These are phyloP conservation scores for Nakazawaea ishiwadae DNA, from an alignment of 805 yeast species.

Conservation along the genomic window DNA sequence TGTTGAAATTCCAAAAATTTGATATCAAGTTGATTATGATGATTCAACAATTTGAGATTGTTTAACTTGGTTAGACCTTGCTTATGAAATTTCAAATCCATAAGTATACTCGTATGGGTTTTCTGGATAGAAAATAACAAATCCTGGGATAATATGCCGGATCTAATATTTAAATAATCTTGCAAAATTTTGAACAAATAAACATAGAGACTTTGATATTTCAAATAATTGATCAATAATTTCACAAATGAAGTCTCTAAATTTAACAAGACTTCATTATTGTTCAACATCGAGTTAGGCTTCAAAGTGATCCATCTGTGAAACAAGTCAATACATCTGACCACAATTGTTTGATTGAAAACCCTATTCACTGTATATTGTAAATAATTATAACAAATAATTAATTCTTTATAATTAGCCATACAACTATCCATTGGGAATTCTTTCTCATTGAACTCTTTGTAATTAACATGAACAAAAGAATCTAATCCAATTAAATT, in stretches of 20 bases:
- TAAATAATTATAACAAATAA: slow-evolving; percentile 21
- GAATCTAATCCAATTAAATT: slow-evolving; percentile 17
- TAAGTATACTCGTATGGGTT: slow-evolving; percentile 4
- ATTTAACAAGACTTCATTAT: slow-evolving; percentile 10
- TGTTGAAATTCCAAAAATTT: slow-evolving; percentile 9
- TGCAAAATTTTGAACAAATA: slow-evolving; percentile 16
- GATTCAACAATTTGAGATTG: slow-evolving; percentile 16
- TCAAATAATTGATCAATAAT: slow-evolving; percentile 20
- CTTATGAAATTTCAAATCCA: slow-evolving; percentile 12
- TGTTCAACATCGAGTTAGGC: slow-evolving; percentile 3
- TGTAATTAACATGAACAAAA: slow-evolving; percentile 8
- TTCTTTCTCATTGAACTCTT: slow-evolving; percentile 10
- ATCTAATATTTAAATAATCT: slow-evolving; percentile 6
- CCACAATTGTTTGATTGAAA: slow-evolving; percentile 22
- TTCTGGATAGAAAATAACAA: slow-evolving; percentile 4
- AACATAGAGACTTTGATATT: slow-evolving; percentile 16
- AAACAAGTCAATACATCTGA: slow-evolving; percentile 17
- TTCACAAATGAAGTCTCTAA: slow-evolving; percentile 29
- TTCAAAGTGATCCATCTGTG: slow-evolving; percentile 15
- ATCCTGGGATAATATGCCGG: slow-evolving; percentile 4
- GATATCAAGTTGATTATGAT: background rate
- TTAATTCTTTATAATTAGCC: slow-evolving; percentile 12
- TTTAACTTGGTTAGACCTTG: slow-evolving; percentile 15
- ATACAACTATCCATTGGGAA: slow-evolving; percentile 14
- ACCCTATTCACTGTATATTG: slow-evolving; percentile 20